Evolutionary conservation across 345 rosid genomes (phyloP).

Genomic region (Geranium rotundifolium): DNA sequence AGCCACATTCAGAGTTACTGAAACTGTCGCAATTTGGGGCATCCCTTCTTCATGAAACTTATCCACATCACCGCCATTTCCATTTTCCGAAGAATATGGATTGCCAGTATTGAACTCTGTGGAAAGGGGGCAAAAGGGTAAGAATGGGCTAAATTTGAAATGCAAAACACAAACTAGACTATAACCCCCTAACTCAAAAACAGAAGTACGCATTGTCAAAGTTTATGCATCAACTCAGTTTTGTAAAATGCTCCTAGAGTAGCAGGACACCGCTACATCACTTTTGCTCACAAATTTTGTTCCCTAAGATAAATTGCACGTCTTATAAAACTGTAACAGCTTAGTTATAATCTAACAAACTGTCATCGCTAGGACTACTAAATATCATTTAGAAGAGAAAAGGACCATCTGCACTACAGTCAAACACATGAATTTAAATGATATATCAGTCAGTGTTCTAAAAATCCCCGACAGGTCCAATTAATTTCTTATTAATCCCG

Average conservation of each 20-base stretch:
- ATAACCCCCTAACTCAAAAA: no score
- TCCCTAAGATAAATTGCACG: not conserved
- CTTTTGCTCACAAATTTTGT: not conserved
- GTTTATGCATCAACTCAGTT: not conserved
- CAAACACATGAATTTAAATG: no score
- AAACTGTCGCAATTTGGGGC: conserved; percentile 28
- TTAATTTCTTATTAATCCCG: no score
- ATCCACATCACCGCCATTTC: conserved; percentile 11
- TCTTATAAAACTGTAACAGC: not conserved
- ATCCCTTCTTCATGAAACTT: conserved; percentile 20
- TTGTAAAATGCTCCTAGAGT: not conserved
- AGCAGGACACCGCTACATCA: not conserved
- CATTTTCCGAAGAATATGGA: conserved; percentile 15
- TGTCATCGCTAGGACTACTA: not conserved
- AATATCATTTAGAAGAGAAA: not conserved
- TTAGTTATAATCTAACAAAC: not conserved
- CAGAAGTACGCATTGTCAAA: not conserved
- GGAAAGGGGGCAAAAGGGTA: conserved; percentile 5
- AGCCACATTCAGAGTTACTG: conserved; percentile 12
- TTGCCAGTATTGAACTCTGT: conserved; percentile 6
- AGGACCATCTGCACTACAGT: not conserved
- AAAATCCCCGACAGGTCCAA: no score
- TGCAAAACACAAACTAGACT: no score
- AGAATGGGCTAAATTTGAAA: not conserved
- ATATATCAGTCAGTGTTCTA: no score